Conservation (phyloP, 768 basidiomycete genomes). For the Serendipita sp. region DNA sequence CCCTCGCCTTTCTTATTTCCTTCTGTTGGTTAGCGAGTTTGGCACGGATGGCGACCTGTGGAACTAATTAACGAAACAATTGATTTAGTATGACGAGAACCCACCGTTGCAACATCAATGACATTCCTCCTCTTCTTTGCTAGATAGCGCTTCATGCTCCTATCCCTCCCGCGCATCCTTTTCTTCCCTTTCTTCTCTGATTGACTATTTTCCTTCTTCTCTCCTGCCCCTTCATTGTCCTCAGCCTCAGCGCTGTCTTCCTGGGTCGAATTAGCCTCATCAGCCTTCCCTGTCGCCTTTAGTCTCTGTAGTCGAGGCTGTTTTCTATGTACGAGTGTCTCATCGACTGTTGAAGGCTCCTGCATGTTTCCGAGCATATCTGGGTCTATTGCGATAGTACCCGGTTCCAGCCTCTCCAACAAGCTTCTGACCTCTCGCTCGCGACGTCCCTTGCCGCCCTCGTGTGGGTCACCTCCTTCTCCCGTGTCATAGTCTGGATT, state of each 20-base stretch:
- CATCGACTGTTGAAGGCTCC: constrained; percentile 32
- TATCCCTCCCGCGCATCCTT: constrained; percentile 76
- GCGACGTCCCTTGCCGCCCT: constrained; percentile 58
- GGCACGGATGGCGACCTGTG: constrained; percentile 40
- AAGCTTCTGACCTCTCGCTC: constrained; percentile 85
- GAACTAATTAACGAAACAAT: constrained; percentile 15
- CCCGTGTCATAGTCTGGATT: constrained; percentile 88
- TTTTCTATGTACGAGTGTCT: constrained; percentile 44
- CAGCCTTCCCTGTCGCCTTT: constrained; percentile 54
- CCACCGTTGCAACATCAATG: constrained; percentile 61
- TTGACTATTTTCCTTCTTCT: constrained; percentile 14
- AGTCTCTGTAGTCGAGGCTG: constrained; percentile 65
- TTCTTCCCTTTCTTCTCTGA: constrained; percentile 25
- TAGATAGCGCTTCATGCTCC: constrained; percentile 70
- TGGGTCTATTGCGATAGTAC: constrained; percentile 74
- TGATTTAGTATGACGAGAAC: constrained; percentile 18
- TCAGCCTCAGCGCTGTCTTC: constrained; percentile 24
- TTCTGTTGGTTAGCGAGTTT: constrained; percentile 46
- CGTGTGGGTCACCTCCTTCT: constrained; percentile 83
- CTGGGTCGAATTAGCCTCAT: constrained; percentile 33
- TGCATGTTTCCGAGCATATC: constrained; percentile 59
- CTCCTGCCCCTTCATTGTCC: constrained; percentile 19
- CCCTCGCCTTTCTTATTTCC: constrained; percentile 22
- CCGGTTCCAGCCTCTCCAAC: constrained; percentile 80
- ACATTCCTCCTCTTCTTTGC: constrained; percentile 92